phyloP scores from a whole-genome alignment of 495 filamentous ascomycete genomes.

The Penicillium verhagenii region DNA sequence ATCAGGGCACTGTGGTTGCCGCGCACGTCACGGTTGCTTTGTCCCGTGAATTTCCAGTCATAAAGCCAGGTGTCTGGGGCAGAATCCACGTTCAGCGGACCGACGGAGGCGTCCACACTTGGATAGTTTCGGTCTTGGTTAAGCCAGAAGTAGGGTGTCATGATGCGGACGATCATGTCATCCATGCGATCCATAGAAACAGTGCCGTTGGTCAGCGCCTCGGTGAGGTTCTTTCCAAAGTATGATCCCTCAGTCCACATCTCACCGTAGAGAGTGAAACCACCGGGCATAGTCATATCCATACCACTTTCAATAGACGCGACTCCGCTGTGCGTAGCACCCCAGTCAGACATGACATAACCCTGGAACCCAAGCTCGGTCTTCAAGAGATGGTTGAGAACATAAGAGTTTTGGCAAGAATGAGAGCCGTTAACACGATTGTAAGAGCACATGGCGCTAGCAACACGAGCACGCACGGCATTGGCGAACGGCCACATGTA shows the following conservation, averaged over 20 bases:
- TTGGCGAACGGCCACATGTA: constrained; percentile 78
- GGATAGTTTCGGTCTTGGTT: constrained; percentile 50
- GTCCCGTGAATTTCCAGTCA: constrained; percentile 54
- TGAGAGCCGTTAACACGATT: constrained; percentile 65
- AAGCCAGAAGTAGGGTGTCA: constrained; percentile 53
- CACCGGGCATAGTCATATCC: constrained; percentile 62
- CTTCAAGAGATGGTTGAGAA: constrained; percentile 62
- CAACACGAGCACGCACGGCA: constrained; percentile 59
- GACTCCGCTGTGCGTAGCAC: constrained; percentile 56
- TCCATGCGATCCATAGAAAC: constrained; percentile 58
- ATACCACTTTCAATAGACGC: constrained; percentile 54
- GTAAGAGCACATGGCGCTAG: constrained; percentile 69
- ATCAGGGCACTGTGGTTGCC: constrained; percentile 52
- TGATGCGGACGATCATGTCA: constrained; percentile 50
- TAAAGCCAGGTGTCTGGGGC: constrained; percentile 55
- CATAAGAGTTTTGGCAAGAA: constrained; percentile 61
- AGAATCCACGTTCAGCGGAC: constrained; percentile 68
- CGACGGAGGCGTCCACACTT: constrained; percentile 41
- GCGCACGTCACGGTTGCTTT: constrained; percentile 50
- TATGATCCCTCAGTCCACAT: constrained; percentile 50
- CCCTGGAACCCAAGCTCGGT: constrained; percentile 66
- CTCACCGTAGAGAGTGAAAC: constrained; percentile 21
- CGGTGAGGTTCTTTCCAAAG: constrained; percentile 48
- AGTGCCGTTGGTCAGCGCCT: constrained; percentile 52
- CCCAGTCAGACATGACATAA: constrained; percentile 66